Conservation (phyloP, 2,329 filamentous ascomycete genomes). For the Botrytis galanthina region DNA sequence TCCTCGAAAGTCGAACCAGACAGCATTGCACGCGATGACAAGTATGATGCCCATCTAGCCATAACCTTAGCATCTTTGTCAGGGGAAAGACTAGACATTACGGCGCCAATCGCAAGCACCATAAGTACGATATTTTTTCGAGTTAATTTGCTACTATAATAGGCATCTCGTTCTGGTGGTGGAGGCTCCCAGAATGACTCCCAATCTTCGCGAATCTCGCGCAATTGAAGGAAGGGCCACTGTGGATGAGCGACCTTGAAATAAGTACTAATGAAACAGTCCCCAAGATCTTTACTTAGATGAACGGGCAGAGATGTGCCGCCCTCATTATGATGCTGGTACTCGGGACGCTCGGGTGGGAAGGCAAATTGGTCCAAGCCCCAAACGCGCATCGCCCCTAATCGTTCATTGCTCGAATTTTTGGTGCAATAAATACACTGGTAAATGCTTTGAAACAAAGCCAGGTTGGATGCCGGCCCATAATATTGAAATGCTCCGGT, state of each 20-base stretch:
- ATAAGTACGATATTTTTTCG: background rate
- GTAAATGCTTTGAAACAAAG: background rate
- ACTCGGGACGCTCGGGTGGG: conserved; percentile 2
- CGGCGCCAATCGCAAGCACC: background rate
- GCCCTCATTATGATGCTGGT: background rate
- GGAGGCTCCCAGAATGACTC: background rate
- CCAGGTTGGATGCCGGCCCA: background rate
- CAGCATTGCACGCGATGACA: conserved; percentile 1
- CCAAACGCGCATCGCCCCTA: background rate
- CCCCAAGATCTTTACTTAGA: background rate
- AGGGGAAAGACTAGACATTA: conserved; percentile 4
- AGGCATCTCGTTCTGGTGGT: conserved; percentile 1
- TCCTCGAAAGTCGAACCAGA: conserved; percentile 4
- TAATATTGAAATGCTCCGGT: background rate
- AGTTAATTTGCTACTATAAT: background rate
- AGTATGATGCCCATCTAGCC: conserved; percentile 3
- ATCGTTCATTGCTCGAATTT: background rate
- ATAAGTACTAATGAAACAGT: background rate
- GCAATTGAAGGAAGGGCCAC: background rate
- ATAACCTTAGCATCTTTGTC: conserved; percentile 4
- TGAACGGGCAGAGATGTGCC: background rate
- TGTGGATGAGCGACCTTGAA: conserved; percentile 1
- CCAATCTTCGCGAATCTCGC: background rate
- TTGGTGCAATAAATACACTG: background rate
- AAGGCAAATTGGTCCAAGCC: background rate